Conservation (phyloP, 208 protist species). For the Wallacemonas rigidus region DNA sequence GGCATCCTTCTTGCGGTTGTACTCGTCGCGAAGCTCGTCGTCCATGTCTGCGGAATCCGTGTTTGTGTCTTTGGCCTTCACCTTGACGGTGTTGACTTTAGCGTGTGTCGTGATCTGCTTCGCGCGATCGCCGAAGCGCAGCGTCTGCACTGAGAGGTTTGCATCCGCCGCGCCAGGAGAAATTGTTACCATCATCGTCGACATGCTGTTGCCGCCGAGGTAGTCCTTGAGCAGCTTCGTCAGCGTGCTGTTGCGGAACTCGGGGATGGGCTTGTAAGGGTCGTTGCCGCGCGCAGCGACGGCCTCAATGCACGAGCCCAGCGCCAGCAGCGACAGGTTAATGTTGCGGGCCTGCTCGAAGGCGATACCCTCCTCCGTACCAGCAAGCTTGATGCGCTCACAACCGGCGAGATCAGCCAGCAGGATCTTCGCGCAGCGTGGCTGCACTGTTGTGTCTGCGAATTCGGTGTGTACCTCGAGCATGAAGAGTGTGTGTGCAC, state of each 20-base stretch:
- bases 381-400: constrained; percentile 79
- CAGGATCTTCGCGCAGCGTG: constrained; percentile 69
- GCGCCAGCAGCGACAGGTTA: constrained; percentile 78
- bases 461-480: constrained; percentile 65
- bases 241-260: constrained; percentile 86
- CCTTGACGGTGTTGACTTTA: constrained; percentile 73
- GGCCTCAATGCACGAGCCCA: constrained; percentile 83
- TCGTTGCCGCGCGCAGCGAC: constrained; percentile 50
- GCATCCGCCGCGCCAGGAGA: constrained; percentile 63
- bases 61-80: constrained; percentile 29
- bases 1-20: constrained; percentile 76
- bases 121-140: constrained; percentile 86
- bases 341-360: constrained; percentile 89
- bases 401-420: constrained; percentile 83
- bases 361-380: constrained; percentile 64
- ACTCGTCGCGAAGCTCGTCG: constrained; percentile 61
- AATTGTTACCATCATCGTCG: constrained; percentile 82
- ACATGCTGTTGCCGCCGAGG: constrained; percentile 85
- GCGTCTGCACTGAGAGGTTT: constrained; percentile 80
- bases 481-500: constrained; percentile 85
- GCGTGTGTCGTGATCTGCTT: constrained; percentile 84
- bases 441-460: constrained; percentile 11
- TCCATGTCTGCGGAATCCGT: constrained; percentile 34
- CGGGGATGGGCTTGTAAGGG: constrained; percentile 45
- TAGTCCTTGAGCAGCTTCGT: constrained; percentile 90